Conservation (phyloP, 176 grass and related monocot species). For the Rhynchospora breviuscula region DNA sequence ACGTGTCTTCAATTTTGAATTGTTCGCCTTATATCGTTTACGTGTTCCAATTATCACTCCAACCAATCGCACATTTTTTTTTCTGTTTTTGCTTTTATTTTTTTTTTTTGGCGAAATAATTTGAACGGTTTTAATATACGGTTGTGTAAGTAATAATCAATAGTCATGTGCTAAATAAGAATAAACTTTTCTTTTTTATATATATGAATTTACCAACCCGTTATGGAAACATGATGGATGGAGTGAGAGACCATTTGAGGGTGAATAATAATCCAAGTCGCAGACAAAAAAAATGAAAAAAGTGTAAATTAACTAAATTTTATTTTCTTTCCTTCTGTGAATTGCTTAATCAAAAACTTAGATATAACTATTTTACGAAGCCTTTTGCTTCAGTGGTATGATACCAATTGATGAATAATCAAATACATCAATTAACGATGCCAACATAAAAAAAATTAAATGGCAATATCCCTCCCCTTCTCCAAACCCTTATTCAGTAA, state of each 20-base stretch:
- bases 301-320: neutral
- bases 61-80: no score
- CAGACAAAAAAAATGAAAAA: neutral
- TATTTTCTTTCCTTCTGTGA: neutral
- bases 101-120: no score
- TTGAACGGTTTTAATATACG: no score
- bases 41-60: no score
- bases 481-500: neutral
- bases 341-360: neutral
- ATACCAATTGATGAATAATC: constrained; percentile 14
- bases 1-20: no score
- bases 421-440: neutral
- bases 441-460: neutral
- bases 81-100: no score
- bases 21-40: no score
- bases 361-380: neutral
- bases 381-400: neutral
- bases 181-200: neutral
- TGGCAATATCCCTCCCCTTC: neutral
- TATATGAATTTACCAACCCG: neutral
- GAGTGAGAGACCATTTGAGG: neutral
- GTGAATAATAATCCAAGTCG: neutral
- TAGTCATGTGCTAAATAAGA: no score
- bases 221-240: neutral
- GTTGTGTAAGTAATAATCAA: no score